Base-by-base conservation (phyloP, 805 yeast species). In the Cyberlindnera misumaiensis region DNA sequence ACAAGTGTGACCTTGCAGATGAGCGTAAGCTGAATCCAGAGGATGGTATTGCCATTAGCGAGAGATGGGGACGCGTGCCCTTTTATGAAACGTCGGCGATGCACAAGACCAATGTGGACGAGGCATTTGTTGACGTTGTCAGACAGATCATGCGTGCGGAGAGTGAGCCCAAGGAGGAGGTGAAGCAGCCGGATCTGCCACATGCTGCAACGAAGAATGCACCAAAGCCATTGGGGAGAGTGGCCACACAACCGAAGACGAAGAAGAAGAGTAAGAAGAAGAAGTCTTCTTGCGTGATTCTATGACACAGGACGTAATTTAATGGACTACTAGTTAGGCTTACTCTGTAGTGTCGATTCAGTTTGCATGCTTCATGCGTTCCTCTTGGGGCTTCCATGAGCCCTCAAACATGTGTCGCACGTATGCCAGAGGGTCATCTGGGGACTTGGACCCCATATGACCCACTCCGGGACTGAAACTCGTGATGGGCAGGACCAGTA, bases 21-120 rank as follows among this genome's bases (percentile, higher is more conserved):
- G 88, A 82, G 48, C 70, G 96, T 44, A 81, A 72, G n/a, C 70
- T 88, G 14, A 66, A 80, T 40, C 83, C 86, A 5, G 88, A 81
- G 42, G 87, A 83, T 48, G 97, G 96, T 31, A 80, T 84, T 36
- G 75, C 75, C 41, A 83, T 87, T 4, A 84, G 95, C 22, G 83
- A 83, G 45, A 75, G 76, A 42, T 85, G 96, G 94, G 94, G 90
- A 13, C 46, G 60, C 24, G 93, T 85, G 3, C 96, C 96, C 17
- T 90, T 89, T 53, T 86, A 87, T 60, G 96, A 89, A 60, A 82
- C 95, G 2, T 80, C 93, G 52, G 97, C 98, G n/a, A 78, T 86
- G 77, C 76, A 80, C 56, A 79, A 82, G 59, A 80, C 87, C 48
- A 86, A 87, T 54, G 94, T 90, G 24, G 95, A 87, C 56, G 95